Evolutionary conservation across 2,329 filamentous ascomycete genomes (phyloP), one percentile per base, ranked within the genome.

Genomic region (Eutypa lata): DNA sequence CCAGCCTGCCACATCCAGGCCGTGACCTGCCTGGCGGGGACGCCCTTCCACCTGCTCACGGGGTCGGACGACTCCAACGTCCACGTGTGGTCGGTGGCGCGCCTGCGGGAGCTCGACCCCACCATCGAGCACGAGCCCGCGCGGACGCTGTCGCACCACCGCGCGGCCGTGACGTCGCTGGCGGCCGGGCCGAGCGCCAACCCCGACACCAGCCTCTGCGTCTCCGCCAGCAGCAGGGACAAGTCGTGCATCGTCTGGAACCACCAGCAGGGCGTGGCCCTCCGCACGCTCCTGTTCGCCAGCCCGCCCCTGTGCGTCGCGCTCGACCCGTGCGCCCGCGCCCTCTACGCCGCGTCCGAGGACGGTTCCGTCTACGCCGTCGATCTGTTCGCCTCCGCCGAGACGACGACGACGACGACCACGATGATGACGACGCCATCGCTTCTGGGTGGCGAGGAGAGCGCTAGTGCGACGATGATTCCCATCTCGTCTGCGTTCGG

Each of bases 231-330:
- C 59, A 86, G 83, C 62, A n/a, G n/a, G n/a, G 94, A 97, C 73
- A 92, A 90, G 71, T 94, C 90, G 7, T 90, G 90, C 61, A 87
- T 96, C 63, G 79, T 96, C 55, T 99, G 94, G 94, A 92, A 97
- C 72, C 95, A 95, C 68, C 84, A 86, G 56, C 89, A 84, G 1
- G 90, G 90, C 38, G 82, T 84, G 55, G 77, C 88, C 11, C 75
- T 97, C 53, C 84, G 92, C 43, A 97, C 91, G 3, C 84, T 95
- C 58, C 79, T 97, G 40, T 83, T 97, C 52, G 84, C 89, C 2
- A 78, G 80, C n/a, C 76, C 81, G 18, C 90, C 92, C 16, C 76
- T 88, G 28, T 91, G 87, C 61, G 69, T 93, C 33, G 76, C 83
- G 8, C 76, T 97, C 4, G 94, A 97, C 69, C 88, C 92, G 1